Evolutionary conservation across 768 basidiomycete genomes (phyloP).

Genomic region (Boletus edulis): DNA sequence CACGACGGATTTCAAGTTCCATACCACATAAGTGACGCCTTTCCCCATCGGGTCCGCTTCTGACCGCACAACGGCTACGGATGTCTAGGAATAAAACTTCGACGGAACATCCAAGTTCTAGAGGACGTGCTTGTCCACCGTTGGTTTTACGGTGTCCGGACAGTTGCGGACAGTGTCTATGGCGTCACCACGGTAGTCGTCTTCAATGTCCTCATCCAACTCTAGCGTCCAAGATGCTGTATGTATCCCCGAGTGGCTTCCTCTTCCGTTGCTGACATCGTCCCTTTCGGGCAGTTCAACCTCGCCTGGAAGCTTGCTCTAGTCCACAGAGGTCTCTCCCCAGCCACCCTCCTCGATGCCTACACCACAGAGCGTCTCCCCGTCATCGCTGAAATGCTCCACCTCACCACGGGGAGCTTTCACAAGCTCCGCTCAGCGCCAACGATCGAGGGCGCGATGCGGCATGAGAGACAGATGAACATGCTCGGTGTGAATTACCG

Average conservation of each 20-base stretch:
- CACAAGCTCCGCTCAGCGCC: not conserved
- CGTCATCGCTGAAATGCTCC: slow-evolving; percentile 45
- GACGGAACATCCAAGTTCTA: too few species aligned
- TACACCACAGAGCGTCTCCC: slow-evolving; percentile 45
- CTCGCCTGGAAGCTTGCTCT: slow-evolving; percentile 45
- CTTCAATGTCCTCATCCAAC: slow-evolving; percentile 19
- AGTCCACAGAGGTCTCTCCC: slow-evolving; percentile 36
- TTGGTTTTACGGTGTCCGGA: too few species aligned
- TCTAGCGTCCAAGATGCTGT: slow-evolving; percentile 39
- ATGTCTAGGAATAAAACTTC: too few species aligned
- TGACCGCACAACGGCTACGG: too few species aligned
- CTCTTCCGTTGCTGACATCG: not conserved
- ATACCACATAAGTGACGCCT: too few species aligned
- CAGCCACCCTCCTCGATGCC: slow-evolving; percentile 36
- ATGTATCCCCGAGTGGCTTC: slow-evolving; percentile 12
- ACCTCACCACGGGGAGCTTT: slow-evolving; percentile 32
- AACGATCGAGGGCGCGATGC: not conserved
- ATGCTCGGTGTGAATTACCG: slow-evolving; percentile 37
- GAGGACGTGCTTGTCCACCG: too few species aligned
- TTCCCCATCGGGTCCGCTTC: too few species aligned
- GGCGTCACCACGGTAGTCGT: too few species aligned
- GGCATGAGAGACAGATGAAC: slow-evolving; percentile 8
- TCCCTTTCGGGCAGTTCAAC: slow-evolving; percentile 33
- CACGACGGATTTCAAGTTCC: too few species aligned
- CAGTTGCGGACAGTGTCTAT: too few species aligned